Conservation (phyloP, 148 eudicot species). For the Talinum fruticosum region DNA sequence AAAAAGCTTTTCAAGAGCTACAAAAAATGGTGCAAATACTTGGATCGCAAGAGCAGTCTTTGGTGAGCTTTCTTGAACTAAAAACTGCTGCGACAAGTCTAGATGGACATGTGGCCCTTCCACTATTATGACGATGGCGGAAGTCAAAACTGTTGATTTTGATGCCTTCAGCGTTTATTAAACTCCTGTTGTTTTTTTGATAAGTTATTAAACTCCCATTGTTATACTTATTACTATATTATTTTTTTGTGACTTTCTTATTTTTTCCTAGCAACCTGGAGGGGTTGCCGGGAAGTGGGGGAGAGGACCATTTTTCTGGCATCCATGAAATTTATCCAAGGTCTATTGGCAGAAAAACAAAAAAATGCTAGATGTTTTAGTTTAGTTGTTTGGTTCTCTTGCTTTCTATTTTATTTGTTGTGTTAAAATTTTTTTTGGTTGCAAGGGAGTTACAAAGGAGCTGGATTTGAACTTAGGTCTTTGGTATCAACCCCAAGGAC, state of each 20-base stretch:
- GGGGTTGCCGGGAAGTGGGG: no score
- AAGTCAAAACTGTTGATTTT: background rate
- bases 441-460: background rate
- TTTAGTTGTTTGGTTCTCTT: background rate
- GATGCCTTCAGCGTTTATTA: no score
- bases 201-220: no score
- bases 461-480: background rate
- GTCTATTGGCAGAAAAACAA: background rate
- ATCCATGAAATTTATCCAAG: background rate
- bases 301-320: background rate
- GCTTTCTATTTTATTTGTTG: background rate
- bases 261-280: background rate
- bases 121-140: background rate
- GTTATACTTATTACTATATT: no score
- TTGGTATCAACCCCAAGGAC: background rate
- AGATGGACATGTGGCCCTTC: background rate
- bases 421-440: background rate
- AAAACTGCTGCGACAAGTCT: background rate
- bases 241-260: background rate
- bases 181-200: no score
- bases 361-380: background rate
- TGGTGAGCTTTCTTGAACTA: conserved; percentile 54
- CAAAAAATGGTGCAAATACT: conserved; percentile 98
- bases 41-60: conserved; percentile 97
- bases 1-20: conserved; percentile 98